These are phyloP conservation scores for Phytophthora crassamura DNA, from an alignment of 352 stramenopile species.

Conservation along the genomic window DNA sequence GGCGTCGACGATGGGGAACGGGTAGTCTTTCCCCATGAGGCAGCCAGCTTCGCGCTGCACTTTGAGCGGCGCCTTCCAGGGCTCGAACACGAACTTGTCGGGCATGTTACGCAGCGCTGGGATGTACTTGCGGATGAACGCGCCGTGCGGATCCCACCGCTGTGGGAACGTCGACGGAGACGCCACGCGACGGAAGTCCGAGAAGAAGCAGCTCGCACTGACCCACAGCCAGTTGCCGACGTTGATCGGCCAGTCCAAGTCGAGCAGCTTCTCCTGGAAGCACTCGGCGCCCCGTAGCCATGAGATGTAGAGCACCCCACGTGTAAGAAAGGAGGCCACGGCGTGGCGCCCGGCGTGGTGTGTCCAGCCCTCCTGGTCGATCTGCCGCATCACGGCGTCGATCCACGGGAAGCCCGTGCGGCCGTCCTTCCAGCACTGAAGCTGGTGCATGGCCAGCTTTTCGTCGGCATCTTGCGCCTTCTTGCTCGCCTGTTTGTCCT, in stretches of 20 bases:
- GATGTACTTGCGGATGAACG: constrained; percentile 94
- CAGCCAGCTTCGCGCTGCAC: constrained; percentile 88
- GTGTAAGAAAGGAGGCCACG: constrained; percentile 96
- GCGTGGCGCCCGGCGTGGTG: constrained; percentile 91
- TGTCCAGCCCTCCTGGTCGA: constrained; percentile 89
- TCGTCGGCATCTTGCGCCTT: constrained; percentile 41
- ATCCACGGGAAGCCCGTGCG: constrained; percentile 97
- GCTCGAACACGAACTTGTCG: constrained; percentile 97
- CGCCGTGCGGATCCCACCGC: constrained; percentile 92
- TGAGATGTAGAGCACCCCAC: constrained; percentile 94
- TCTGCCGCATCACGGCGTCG: constrained; percentile 95
- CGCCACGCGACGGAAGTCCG: constrained; percentile 96
- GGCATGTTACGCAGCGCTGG: constrained; percentile 92
- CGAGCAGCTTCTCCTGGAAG: constrained; percentile 94
- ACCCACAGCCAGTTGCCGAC: constrained; percentile 98
- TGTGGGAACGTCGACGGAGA: constrained; percentile 92
- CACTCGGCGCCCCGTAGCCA: constrained; percentile 92
- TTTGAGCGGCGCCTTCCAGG: constrained; percentile 93
- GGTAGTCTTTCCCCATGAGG: constrained; percentile 95
- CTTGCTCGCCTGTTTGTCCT: constrained; percentile 1
- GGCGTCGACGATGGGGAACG: constrained; percentile 95
- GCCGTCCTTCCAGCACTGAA: constrained; percentile 91
- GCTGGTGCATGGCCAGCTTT: constrained; percentile 58
- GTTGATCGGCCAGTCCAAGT: constrained; percentile 97
- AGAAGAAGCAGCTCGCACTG: constrained; percentile 94